These are phyloP conservation scores for Lichina pygmaea DNA, from an alignment of 495 filamentous ascomycete species.

Conservation along the genomic window DNA sequence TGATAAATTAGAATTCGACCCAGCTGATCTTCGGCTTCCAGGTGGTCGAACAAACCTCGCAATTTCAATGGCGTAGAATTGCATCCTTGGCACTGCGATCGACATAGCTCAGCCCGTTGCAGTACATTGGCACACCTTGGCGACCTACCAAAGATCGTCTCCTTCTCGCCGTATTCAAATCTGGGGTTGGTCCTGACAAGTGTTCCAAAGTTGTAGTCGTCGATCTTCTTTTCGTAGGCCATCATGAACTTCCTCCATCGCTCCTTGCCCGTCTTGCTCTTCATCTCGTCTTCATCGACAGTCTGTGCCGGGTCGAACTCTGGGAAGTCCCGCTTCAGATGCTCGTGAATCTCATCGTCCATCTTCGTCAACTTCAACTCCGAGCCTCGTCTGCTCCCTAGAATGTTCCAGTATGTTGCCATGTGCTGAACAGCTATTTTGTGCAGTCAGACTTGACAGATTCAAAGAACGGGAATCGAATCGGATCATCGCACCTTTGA, in stretches of 20 bases:
- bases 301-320: slow-evolving; percentile 62
- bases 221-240: slow-evolving; percentile 71
- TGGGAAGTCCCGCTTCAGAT: slow-evolving; percentile 67
- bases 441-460: not conserved
- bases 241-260: slow-evolving; percentile 88
- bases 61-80: slow-evolving; percentile 96
- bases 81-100: slow-evolving; percentile 56
- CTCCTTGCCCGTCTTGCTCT: slow-evolving; percentile 90
- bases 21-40: not conserved
- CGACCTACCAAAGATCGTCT: slow-evolving; percentile 59
- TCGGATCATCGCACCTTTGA: slow-evolving; percentile 39
- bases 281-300: slow-evolving; percentile 85
- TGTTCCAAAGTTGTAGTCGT: slow-evolving; percentile 94
- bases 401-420: slow-evolving; percentile 86
- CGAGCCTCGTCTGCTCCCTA: slow-evolving; percentile 70
- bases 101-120: slow-evolving; percentile 3
- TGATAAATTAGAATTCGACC: slow-evolving; percentile 3
- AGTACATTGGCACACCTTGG: not conserved
- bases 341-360: slow-evolving; percentile 79
- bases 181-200: slow-evolving; percentile 58
- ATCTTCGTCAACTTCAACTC: slow-evolving; percentile 69
- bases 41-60: slow-evolving; percentile 27
- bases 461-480: not conserved
- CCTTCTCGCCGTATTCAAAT: slow-evolving; percentile 63
- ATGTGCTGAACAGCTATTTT: slow-evolving; percentile 67